phyloP scores from a whole-genome alignment of 805 yeast species.

The Limtongia smithiae region DNA sequence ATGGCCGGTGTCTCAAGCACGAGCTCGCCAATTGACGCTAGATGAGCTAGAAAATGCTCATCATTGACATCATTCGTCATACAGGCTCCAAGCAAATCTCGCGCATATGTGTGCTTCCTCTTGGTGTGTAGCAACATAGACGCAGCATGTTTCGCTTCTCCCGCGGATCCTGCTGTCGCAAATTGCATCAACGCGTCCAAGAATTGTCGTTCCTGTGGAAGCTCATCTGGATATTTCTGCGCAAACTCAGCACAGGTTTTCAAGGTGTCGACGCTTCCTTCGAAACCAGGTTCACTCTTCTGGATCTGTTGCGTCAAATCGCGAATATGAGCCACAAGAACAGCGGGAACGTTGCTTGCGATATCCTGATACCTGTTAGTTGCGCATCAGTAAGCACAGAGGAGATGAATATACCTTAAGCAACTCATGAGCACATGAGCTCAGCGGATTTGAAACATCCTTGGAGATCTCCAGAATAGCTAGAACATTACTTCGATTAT shows the following conservation, averaged over 20 bases:
- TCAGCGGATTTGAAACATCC: conserved; percentile 37
- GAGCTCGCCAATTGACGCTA: conserved; percentile 60
- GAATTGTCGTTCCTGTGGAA: conserved; percentile 47
- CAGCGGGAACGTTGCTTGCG: conserved; percentile 47
- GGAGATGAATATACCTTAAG: conserved; percentile 53
- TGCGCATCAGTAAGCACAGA: background rate
- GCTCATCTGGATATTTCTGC: conserved; percentile 47
- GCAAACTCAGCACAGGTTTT: conserved; percentile 60
- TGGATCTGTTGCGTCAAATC: conserved; percentile 46
- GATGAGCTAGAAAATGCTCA: conserved; percentile 49
- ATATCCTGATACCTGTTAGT: conserved; percentile 7
- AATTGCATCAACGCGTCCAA: conserved; percentile 46
- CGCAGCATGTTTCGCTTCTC: conserved; percentile 62
- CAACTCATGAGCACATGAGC: conserved; percentile 47
- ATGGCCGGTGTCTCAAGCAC: conserved; percentile 48
- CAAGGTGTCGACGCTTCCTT: conserved; percentile 43
- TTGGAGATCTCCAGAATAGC: conserved; percentile 49
- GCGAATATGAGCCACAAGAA: conserved; percentile 57
- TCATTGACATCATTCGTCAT: conserved; percentile 47
- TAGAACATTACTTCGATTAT: conserved; percentile 61
- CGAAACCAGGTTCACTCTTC: conserved; percentile 32
- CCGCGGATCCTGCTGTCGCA: conserved; percentile 51
- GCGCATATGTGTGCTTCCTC: conserved; percentile 42
- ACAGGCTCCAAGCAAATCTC: conserved; percentile 44
- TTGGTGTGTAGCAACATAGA: conserved; percentile 53